Evolutionary conservation across 192 early-diverging fungal species (phyloP).

Genomic region (Phycomyces blakesleeanus): DNA sequence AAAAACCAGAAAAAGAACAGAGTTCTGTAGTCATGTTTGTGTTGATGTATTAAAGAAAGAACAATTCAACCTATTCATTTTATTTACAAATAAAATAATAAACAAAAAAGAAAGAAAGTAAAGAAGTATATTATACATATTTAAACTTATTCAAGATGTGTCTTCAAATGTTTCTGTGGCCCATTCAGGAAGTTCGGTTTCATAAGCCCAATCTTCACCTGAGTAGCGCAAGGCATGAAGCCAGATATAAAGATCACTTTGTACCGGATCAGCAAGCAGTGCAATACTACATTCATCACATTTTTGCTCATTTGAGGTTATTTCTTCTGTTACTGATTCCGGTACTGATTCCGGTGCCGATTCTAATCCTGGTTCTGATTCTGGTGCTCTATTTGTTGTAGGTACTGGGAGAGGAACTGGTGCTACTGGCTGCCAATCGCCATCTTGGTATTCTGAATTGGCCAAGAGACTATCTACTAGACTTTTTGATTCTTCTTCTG

Average conservation of each 20-base stretch:
- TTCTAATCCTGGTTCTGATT: no score
- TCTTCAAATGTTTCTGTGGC: slow-evolving; percentile 47
- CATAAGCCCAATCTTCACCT: slow-evolving; percentile 70
- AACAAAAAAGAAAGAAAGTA: neutral
- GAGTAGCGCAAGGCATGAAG: slow-evolving; percentile 88
- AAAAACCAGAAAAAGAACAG: neutral
- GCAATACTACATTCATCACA: slow-evolving; percentile 57
- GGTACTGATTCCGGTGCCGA: no score
- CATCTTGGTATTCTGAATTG: slow-evolving; percentile 9
- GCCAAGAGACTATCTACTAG: slow-evolving; percentile 18
- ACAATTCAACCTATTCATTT: no score
- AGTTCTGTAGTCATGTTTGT: neutral
- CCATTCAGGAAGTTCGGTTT: slow-evolving; percentile 82
- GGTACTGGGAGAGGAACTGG: neutral
- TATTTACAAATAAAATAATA: neutral
- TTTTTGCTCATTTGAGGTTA: no score
- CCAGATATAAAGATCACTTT: slow-evolving; percentile 79
- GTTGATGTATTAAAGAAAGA: no score
- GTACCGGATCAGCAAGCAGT: slow-evolving; percentile 62
- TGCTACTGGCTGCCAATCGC: slow-evolving; percentile 19
- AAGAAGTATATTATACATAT: neutral
- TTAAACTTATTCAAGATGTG: neutral
- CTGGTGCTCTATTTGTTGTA: neutral
- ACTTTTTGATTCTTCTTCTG: slow-evolving; percentile 12
- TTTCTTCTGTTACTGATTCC: no score